A percentile compares a stretch with the other conserved stretches of the same genome.
Evolutionary conservation across 2,329 filamentous ascomycete species (phyloP).

Genomic region (Paracorniculantispora psalliotae): DNA sequence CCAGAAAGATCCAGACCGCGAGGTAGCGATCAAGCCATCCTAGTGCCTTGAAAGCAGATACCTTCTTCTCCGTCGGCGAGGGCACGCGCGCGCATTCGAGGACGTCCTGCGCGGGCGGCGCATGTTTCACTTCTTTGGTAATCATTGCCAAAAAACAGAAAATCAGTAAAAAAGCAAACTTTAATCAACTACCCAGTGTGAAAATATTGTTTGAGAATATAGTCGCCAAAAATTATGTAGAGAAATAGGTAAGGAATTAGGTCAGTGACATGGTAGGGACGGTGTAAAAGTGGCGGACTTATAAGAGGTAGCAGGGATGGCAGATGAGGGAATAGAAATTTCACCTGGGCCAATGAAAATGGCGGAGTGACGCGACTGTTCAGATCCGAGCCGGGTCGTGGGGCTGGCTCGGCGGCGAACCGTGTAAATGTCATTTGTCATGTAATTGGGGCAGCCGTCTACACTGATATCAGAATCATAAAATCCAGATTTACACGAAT

Average conservation of each 20-base stretch:
- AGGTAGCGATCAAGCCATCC: conserved; percentile 53
- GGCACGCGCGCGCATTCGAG: neutral
- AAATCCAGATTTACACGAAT: too few relatives aligned
- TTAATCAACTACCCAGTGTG: too few relatives aligned
- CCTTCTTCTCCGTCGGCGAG: conserved; percentile 14
- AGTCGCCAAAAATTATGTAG: neutral
- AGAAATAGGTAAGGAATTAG: neutral
- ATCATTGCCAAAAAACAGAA: neutral
- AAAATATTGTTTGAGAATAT: too few relatives aligned
- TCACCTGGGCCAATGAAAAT: neutral
- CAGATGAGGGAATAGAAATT: neutral
- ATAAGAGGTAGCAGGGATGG: neutral
- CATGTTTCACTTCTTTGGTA: neutral
- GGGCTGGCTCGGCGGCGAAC: too few relatives aligned
- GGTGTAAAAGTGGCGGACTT: neutral
- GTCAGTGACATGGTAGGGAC: neutral
- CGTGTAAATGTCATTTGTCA: too few relatives aligned
- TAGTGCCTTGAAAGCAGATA: conserved; percentile 42
- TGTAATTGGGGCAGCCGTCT: too few relatives aligned
- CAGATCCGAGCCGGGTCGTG: neutral
- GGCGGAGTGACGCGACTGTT: conserved; percentile 5
- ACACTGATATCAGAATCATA: too few relatives aligned
- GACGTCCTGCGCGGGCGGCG: neutral
- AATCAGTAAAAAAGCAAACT: too few relatives aligned
- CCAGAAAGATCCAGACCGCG: conserved; percentile 65